Percentiles rank a stretch among this genome's conserved stretches.
These are phyloP conservation scores for Lycium barbarum DNA, from an alignment of 257 asterid species.

Conservation along the genomic window DNA sequence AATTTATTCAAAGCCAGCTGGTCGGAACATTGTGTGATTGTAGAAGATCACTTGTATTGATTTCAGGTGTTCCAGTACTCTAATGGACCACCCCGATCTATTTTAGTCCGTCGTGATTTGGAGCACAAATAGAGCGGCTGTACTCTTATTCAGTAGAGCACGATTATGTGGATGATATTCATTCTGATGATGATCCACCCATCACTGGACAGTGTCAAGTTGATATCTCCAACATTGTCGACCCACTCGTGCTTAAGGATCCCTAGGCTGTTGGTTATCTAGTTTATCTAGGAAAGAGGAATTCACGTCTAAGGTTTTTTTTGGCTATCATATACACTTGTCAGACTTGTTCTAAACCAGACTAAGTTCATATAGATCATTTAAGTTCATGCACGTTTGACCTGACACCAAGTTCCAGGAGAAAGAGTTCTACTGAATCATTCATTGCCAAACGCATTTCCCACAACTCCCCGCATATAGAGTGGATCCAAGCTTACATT, in stretches of 20 bases:
- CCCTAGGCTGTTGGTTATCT: neutral
- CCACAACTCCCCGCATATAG: neutral
- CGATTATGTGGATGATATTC: neutral
- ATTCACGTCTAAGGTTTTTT: neutral
- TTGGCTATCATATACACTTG: too few relatives aligned
- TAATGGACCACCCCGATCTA: neutral
- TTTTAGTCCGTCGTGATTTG: neutral
- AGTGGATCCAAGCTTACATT: neutral
- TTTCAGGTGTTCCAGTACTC: too few relatives aligned
- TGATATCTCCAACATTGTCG: neutral
- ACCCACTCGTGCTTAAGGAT: neutral
- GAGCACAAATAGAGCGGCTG: neutral
- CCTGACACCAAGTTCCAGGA: neutral
- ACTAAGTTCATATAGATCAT: neutral
- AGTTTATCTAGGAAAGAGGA: neutral
- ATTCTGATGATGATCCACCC: too few relatives aligned
- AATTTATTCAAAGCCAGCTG: neutral
- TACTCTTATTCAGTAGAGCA: neutral
- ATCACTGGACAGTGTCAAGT: neutral
- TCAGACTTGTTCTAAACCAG: neutral
- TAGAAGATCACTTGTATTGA: neutral
- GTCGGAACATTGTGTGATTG: neutral
- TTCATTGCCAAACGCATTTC: neutral
- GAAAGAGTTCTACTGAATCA: neutral
- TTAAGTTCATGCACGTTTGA: neutral